phyloP scores from a whole-genome alignment of 1,284 basidiomycete species.

The Ustilago esculenta region DNA sequence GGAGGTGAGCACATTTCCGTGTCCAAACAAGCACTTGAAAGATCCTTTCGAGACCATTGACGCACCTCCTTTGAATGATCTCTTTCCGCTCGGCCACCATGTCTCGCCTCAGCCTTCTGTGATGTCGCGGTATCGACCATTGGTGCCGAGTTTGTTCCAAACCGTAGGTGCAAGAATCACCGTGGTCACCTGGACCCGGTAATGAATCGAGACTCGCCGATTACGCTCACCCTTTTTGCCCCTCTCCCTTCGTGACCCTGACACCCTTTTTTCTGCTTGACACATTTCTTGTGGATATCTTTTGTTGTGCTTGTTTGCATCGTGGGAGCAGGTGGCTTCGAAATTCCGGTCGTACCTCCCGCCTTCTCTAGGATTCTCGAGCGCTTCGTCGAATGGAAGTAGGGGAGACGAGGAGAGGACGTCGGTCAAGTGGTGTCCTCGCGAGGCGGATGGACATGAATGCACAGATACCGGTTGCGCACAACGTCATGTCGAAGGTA shows the following conservation, averaged over 20 bases:
- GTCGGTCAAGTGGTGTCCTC: constrained; percentile 31
- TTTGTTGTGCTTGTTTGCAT: background rate
- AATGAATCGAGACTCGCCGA: background rate
- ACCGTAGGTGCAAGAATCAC: constrained; percentile 21
- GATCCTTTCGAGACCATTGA: constrained; percentile 1
- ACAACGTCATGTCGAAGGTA: constrained; percentile 27
- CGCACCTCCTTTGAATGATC: background rate
- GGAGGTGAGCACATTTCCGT: constrained; percentile 12
- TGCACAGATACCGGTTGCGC: constrained; percentile 12
- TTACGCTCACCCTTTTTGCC: constrained; percentile 5
- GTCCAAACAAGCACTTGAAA: no score
- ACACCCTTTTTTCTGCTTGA: background rate
- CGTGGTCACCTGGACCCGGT: background rate
- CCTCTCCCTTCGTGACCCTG: constrained; percentile 2
- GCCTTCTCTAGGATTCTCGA: constrained; percentile 16
- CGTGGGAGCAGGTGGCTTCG: constrained; percentile 18
- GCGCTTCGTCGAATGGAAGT: background rate
- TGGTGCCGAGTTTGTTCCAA: constrained; percentile 38
- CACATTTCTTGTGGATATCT: no score
- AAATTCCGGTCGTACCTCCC: constrained; percentile 25
- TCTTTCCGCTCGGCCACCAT: constrained; percentile 10
- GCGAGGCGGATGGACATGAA: constrained; percentile 23
- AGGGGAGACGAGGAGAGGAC: constrained; percentile 5
- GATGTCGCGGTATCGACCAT: constrained; percentile 24
- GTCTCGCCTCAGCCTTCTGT: background rate